These are phyloP conservation scores for Myxozyma udenii DNA, from an alignment of 805 yeast species.

Conservation along the genomic window DNA sequence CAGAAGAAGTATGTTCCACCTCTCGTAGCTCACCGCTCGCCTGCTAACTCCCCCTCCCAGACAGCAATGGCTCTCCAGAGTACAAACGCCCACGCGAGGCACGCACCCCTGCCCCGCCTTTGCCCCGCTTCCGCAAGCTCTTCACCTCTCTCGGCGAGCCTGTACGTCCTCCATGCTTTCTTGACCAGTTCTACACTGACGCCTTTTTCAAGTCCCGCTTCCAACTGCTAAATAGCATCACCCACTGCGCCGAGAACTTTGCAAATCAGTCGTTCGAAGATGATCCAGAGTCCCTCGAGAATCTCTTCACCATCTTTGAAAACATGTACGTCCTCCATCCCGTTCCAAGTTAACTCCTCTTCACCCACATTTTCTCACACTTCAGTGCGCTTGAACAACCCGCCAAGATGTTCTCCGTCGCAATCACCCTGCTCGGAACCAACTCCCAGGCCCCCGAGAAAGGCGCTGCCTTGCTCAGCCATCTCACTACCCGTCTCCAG, in stretches of 20 bases:
- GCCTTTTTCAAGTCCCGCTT: slow-evolving; percentile 12
- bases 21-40: background rate
- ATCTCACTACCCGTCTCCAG: slow-evolving; percentile 62
- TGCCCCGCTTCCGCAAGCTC: slow-evolving; percentile 17
- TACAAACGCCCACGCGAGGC: slow-evolving; percentile 9
- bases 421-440: slow-evolving; percentile 63
- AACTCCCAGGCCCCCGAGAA: slow-evolving; percentile 61
- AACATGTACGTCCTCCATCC: slow-evolving; percentile 10
- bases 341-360: background rate
- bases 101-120: slow-evolving; percentile 2
- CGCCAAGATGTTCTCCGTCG: slow-evolving; percentile 72
- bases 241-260: slow-evolving; percentile 6
- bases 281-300: slow-evolving; percentile 2
- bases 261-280: slow-evolving; percentile 6
- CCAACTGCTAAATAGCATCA: slow-evolving; percentile 6
- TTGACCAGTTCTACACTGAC: background rate
- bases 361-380: background rate
- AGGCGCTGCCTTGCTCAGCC: slow-evolving; percentile 68
- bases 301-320: slow-evolving; percentile 3
- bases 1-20: background rate
- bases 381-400: slow-evolving; percentile 68
- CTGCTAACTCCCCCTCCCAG: background rate
- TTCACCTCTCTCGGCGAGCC: slow-evolving; percentile 23
- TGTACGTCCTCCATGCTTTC: slow-evolving; percentile 4
- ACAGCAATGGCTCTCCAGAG: slow-evolving; percentile 11